Percentiles rank a stretch among this genome's conserved stretches.
Conservation (phyloP, 2,329 filamentous ascomycete species). For the Pseudogymnoascus pannorum region DNA sequence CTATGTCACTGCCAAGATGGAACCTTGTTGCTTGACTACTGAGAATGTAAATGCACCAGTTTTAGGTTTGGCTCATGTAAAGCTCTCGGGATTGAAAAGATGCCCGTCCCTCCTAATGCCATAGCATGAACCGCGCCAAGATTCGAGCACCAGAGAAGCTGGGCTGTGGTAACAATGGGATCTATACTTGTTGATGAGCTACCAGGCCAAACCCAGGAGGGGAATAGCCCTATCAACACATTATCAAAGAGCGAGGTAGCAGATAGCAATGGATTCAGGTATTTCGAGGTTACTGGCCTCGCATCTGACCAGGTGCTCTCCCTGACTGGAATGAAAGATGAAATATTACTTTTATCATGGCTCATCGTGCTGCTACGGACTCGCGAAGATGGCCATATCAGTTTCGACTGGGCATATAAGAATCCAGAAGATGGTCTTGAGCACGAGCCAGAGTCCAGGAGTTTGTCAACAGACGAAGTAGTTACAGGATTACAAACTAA, state of each 20-base stretch:
- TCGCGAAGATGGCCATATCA: conserved; percentile 32
- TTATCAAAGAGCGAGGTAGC: neutral
- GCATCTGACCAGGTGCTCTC: conserved; percentile 20
- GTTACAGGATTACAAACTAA: conserved; percentile 28
- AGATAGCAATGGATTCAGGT: conserved; percentile 18
- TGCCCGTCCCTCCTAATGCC: neutral
- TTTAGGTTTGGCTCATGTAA: neutral
- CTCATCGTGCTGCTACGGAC: conserved; percentile 37
- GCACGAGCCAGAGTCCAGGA: conserved; percentile 17
- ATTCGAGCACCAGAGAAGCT: conserved; percentile 9
- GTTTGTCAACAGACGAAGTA: conserved; percentile 29
- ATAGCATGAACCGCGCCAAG: conserved; percentile 5
- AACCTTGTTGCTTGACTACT: conserved; percentile 7
- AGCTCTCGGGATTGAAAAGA: conserved; percentile 1
- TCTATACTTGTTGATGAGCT: conserved; percentile 12
- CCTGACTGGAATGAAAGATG: conserved; percentile 33
- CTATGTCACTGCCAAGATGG: neutral
- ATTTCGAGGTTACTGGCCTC: conserved; percentile 27
- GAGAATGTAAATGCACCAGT: conserved; percentile 4
- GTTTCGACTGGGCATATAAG: conserved; percentile 35
- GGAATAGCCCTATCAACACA: neutral
- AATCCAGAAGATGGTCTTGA: conserved; percentile 12
- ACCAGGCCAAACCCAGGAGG: conserved; percentile 2
- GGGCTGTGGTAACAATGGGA: conserved; percentile 12
- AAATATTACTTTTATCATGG: conserved; percentile 37